Conservation (phyloP, 2,329 filamentous ascomycete genomes). For the Trichoderma koningii region DNA sequence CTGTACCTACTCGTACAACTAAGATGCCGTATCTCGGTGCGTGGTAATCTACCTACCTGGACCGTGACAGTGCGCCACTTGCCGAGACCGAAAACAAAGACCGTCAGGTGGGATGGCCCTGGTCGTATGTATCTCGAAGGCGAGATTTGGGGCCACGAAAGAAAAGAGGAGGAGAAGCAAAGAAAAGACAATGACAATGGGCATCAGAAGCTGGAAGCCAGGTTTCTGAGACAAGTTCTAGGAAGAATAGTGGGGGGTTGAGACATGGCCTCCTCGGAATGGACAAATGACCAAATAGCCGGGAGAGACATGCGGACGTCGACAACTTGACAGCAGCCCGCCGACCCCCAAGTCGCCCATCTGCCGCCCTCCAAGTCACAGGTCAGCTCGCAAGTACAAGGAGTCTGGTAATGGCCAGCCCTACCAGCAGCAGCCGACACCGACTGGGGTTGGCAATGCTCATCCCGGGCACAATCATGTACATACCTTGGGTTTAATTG, state of each 20-base stretch:
- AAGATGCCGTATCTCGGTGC: too few relatives aligned
- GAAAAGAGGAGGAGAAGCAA: background rate
- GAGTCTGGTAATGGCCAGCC: too few relatives aligned
- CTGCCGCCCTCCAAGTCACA: background rate
- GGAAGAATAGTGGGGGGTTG: background rate
- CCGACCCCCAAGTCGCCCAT: background rate
- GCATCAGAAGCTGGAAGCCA: background rate
- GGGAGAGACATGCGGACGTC: constrained; percentile 5
- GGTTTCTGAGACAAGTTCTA: background rate
- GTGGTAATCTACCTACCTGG: background rate
- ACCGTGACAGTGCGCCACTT: background rate
- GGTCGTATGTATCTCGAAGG: background rate
- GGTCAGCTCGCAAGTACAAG: background rate
- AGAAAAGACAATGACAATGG: background rate
- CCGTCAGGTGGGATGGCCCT: background rate
- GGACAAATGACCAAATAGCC: constrained; percentile 4
- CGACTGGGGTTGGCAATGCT: background rate
- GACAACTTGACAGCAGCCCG: background rate
- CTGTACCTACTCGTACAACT: too few relatives aligned
- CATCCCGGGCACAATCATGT: too few relatives aligned
- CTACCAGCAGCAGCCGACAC: background rate
- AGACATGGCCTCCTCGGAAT: background rate
- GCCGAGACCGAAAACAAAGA: background rate
- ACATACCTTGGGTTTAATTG: too few relatives aligned
- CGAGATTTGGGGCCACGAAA: background rate